phyloP scores from a whole-genome alignment of 176 grass and related monocot species.

The Saccharum officinarum region DNA sequence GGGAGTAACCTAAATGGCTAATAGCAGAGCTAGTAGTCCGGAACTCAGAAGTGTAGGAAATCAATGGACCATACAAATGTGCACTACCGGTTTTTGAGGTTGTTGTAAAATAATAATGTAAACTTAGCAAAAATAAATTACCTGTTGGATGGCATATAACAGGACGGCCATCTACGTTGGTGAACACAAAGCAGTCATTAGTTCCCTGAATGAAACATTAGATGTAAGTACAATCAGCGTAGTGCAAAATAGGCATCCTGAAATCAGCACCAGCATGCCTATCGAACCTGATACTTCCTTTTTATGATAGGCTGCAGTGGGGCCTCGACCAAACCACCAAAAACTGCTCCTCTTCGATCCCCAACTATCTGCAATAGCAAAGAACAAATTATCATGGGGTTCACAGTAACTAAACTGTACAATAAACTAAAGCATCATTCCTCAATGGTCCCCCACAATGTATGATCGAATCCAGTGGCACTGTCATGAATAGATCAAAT shows the following conservation, averaged over 20 bases:
- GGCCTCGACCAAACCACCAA: slow-evolving; percentile 91
- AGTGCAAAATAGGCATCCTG: slow-evolving; percentile 19
- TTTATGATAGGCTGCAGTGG: slow-evolving; percentile 87
- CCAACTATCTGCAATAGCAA: slow-evolving; percentile 65
- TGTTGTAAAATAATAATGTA: not conserved
- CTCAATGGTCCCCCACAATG: not conserved
- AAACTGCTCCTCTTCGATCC: slow-evolving; percentile 85
- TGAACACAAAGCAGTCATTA: slow-evolving; percentile 89
- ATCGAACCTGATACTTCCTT: slow-evolving; percentile 89
- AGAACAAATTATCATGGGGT: slow-evolving; percentile 2
- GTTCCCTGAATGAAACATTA: slow-evolving; percentile 73
- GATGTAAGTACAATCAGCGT: slow-evolving; percentile 4
- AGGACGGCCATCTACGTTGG: slow-evolving; percentile 62
- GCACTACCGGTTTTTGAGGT: not conserved
- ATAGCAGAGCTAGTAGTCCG: not conserved
- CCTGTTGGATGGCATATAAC: slow-evolving; percentile 90
- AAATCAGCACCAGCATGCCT: slow-evolving; percentile 8
- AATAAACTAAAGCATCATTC: not conserved
- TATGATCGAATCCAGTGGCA: not conserved
- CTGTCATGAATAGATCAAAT: not conserved
- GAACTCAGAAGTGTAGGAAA: not conserved
- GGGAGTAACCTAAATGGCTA: not conserved
- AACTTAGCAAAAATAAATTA: slow-evolving; percentile 35
- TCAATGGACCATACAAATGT: not conserved
- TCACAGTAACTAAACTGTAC: not conserved